Evolutionary conservation across 768 basidiomycete genomes (phyloP), one percentile per base, ranked within the genome.

Genomic region (Cystofilobasidium capitatum): DNA sequence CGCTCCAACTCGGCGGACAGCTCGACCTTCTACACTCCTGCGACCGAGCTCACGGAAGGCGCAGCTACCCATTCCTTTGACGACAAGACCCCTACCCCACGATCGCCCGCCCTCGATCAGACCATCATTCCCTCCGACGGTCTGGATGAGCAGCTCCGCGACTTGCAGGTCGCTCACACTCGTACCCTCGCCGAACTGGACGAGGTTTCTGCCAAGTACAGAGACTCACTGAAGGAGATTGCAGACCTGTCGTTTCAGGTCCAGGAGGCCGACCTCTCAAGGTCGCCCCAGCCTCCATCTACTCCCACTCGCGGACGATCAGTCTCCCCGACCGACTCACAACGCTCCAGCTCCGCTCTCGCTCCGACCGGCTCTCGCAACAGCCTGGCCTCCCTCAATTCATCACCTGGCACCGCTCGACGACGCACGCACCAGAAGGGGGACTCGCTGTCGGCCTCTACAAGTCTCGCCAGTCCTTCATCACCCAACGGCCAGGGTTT

Each of bases 191-290:
- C 60, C 3, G 64, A 71, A 44, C 70, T 77, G 20, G 66, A 71
- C n/a, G 68, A 70, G n/a, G 45, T 76, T 20, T 73, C 73, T 2
- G 62, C 68, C 55, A 60, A 47, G 33, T 65, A 57, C 35, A 44
- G 61, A 36, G 88, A 94, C 69, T 89, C 93, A 22, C 81, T 97
- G 36, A 83, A 84, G 58, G 89, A 94, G 77, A 94, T 99, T 67
- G 88, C 88, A n/a, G 91, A 93, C 72, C 83, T 99, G 45, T 86
- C 87, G 22, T 83, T 85, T n/a, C 91, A 96, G 76, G 85, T 94
- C 37, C 85, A 92, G 73, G 93, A 94, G 75, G 83, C 85, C 90
- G 87, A n/a, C 61, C 44, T 31, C 49, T 62, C 22, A 29, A 54
- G 45, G 57, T 51, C 49, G 7, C 22, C 36, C 17, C 16, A 13